A percentile compares a stretch with the other conserved stretches of the same genome.
phyloP scores from a whole-genome alignment of 2,329 filamentous ascomycete species.

The Aschersonia sp. region DNA sequence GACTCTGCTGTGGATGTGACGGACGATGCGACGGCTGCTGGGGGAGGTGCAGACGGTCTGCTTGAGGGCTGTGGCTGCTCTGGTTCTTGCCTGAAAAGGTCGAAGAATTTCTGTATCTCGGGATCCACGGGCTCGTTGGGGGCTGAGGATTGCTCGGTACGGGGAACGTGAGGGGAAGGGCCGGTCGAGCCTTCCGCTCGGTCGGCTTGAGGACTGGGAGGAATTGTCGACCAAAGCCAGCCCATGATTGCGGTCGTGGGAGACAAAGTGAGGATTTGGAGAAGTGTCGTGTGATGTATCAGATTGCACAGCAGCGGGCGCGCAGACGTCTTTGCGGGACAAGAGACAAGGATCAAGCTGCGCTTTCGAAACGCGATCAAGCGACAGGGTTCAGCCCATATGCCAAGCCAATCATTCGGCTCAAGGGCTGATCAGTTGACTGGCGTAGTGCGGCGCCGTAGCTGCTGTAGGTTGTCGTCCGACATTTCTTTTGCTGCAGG shows the following conservation, averaged over 20 bases:
- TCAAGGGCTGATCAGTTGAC: too few relatives aligned
- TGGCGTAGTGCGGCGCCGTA: too few relatives aligned
- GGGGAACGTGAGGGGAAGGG: neutral
- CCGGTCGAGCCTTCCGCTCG: too few relatives aligned
- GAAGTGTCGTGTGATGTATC: neutral
- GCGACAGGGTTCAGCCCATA: too few relatives aligned
- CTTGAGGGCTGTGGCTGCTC: slow-evolving; percentile 13
- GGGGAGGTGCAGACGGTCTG: slow-evolving; percentile 5
- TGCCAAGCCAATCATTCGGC: too few relatives aligned
- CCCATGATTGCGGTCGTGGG: slow-evolving; percentile 30
- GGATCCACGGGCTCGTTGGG: slow-evolving; percentile 23
- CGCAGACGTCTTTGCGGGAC: too few relatives aligned
- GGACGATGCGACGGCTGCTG: slow-evolving; percentile 10
- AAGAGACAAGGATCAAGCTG: too few relatives aligned
- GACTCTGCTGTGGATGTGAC: slow-evolving; percentile 10
- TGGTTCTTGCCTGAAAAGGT: slow-evolving; percentile 21
- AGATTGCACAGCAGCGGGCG: neutral
- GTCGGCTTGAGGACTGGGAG: slow-evolving; percentile 6
- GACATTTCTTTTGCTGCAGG: too few relatives aligned
- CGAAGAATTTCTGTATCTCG: slow-evolving; percentile 39
- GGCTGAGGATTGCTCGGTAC: slow-evolving; percentile 8
- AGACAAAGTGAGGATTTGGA: neutral
- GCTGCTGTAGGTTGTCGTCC: too few relatives aligned
- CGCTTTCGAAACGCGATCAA: too few relatives aligned
- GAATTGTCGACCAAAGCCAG: slow-evolving; percentile 41